A percentile compares a stretch with the other conserved stretches of the same genome.
Conservation (phyloP, 148 eudicot genomes). For the Chenopodium quinoa region DNA sequence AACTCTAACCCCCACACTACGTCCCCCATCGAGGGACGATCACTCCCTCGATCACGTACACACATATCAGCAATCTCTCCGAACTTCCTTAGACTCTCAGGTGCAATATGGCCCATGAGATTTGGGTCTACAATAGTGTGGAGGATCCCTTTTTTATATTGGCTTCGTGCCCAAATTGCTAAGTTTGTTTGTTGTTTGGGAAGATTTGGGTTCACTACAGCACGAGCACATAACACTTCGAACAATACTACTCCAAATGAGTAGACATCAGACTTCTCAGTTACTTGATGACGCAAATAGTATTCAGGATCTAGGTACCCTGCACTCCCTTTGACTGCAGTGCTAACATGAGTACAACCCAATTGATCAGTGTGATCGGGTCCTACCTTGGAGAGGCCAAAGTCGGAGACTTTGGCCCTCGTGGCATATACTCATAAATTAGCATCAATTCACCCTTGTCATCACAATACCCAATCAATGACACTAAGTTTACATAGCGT, state of each 20-base stretch:
- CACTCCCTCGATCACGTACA: too few species aligned
- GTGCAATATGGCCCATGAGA: slow-evolving; percentile 21
- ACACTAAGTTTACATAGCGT: slow-evolving; percentile 26
- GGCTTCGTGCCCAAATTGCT: slow-evolving; percentile 33
- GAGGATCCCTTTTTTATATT: slow-evolving; percentile 30
- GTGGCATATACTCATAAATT: slow-evolving; percentile 32
- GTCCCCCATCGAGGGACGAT: too few species aligned
- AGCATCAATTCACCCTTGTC: slow-evolving; percentile 26
- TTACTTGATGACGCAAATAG: slow-evolving; percentile 33
- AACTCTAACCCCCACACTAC: too few species aligned
- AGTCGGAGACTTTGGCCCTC: slow-evolving; percentile 32
- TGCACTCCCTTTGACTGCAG: slow-evolving; percentile 39
- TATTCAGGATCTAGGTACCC: slow-evolving; percentile 54
- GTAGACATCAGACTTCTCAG: slow-evolving; percentile 47
- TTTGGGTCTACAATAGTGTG: slow-evolving; percentile 38
- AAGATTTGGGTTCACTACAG: slow-evolving; percentile 16
- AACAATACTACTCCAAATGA: slow-evolving; percentile 51
- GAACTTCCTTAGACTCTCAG: too few species aligned
- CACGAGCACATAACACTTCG: slow-evolving; percentile 46
- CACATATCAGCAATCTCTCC: too few species aligned
- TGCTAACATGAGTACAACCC: slow-evolving; percentile 11
- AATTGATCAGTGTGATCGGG: neutral
- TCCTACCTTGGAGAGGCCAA: slow-evolving; percentile 28
- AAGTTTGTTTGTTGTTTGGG: slow-evolving; percentile 35
- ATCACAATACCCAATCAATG: slow-evolving; percentile 28